phyloP scores from a whole-genome alignment of 2,329 filamentous ascomycete species.

The Arthroderma sp. region DNA sequence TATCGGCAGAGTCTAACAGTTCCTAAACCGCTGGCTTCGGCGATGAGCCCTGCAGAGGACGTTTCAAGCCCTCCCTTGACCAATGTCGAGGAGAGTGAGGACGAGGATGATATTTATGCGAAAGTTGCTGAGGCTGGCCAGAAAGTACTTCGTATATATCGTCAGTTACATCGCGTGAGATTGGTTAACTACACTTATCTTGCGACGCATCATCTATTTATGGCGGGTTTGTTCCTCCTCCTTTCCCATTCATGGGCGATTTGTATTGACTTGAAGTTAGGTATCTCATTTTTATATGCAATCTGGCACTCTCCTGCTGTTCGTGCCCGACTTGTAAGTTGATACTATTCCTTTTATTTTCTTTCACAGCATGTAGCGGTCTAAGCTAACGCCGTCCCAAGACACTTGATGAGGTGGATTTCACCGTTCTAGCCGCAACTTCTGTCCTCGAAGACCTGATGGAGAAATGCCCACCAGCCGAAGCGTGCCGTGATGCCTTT shows the following conservation, averaged over 20 bases:
- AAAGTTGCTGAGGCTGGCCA: constrained; percentile 93
- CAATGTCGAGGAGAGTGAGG: constrained; percentile 38
- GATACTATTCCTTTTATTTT: constrained; percentile 5
- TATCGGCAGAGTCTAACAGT: constrained; percentile 84
- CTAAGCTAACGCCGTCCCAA: constrained; percentile 16
- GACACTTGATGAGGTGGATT: constrained; percentile 93
- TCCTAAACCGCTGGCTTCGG: constrained; percentile 69
- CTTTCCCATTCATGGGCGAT: background rate
- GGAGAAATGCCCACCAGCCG: constrained; percentile 86
- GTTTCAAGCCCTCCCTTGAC: constrained; percentile 42
- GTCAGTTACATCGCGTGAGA: constrained; percentile 73
- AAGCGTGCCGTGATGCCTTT: constrained; percentile 89
- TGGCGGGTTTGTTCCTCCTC: constrained; percentile 50
- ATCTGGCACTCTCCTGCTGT: constrained; percentile 94
- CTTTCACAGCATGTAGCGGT: background rate
- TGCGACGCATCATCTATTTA: constrained; percentile 91
- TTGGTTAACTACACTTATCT: constrained; percentile 94
- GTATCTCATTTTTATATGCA: constrained; percentile 85
- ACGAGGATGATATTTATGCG: constrained; percentile 82
- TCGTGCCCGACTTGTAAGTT: constrained; percentile 65
- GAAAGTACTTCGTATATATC: constrained; percentile 79
- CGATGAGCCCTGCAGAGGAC: constrained; percentile 50
- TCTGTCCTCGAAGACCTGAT: constrained; percentile 86
- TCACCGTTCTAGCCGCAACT: constrained; percentile 83
- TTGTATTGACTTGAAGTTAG: constrained; percentile 23